Percentiles rank a stretch among this genome's conserved stretches.
These are phyloP conservation scores for Mycena leptocephala DNA, from an alignment of 768 basidiomycete genomes.

Conservation along the genomic window DNA sequence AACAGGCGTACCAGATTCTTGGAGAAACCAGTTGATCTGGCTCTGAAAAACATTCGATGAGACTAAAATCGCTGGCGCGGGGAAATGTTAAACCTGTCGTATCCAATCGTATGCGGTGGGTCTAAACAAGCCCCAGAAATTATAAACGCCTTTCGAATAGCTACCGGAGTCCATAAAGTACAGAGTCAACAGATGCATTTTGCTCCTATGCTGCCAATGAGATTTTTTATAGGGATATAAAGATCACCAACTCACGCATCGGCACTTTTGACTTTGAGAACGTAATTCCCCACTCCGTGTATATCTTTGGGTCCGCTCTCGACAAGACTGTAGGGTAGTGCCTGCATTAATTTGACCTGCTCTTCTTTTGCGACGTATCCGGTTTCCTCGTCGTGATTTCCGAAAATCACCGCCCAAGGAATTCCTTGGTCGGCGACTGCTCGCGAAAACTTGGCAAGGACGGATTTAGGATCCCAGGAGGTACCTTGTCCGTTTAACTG, in stretches of 20 bases:
- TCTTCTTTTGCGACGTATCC: slow-evolving; percentile 69
- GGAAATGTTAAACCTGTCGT: slow-evolving; percentile 62
- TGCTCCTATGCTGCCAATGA: slow-evolving; percentile 67
- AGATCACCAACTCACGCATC: slow-evolving; percentile 76
- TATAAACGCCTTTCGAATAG: slow-evolving; percentile 74
- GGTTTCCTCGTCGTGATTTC: slow-evolving; percentile 93
- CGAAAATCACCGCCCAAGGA: slow-evolving; percentile 95
- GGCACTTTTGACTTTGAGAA: slow-evolving; percentile 87
- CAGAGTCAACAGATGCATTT: slow-evolving; percentile 89
- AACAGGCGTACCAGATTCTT: slow-evolving; percentile 72
- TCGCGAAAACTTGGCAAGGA: slow-evolving; percentile 90
- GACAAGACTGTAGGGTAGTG: slow-evolving; percentile 89
- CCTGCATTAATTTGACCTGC: slow-evolving; percentile 82
- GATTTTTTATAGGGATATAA: background rate
- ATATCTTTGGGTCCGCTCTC: slow-evolving; percentile 87
- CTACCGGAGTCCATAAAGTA: slow-evolving; percentile 94
- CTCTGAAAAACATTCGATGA: slow-evolving; percentile 54
- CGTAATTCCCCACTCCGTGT: slow-evolving; percentile 94
- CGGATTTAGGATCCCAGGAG: slow-evolving; percentile 90
- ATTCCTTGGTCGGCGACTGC: slow-evolving; percentile 83
- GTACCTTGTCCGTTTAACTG: slow-evolving; percentile 77
- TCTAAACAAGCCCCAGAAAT: slow-evolving; percentile 77
- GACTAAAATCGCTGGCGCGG: slow-evolving; percentile 1
- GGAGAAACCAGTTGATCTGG: slow-evolving; percentile 94
- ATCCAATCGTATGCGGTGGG: slow-evolving; percentile 91